phyloP scores from a whole-genome alignment of 2,329 filamentous ascomycete genomes.

The Pseudocercospora fuligena region DNA sequence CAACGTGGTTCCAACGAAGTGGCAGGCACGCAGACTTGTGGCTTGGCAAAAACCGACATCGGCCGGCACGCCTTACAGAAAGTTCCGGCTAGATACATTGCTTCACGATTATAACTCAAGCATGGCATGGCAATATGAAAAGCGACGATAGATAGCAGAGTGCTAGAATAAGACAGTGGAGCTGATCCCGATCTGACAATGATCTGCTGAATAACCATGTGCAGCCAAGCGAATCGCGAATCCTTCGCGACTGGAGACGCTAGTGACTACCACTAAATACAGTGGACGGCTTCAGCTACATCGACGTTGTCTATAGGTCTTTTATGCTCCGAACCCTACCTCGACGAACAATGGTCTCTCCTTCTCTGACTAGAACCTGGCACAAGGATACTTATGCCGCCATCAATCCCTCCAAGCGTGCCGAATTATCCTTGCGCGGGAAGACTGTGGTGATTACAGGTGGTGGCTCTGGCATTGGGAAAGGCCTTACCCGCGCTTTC shows the following conservation, averaged over 20 bases:
- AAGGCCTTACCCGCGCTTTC: conserved; percentile 49
- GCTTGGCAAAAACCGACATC: background rate
- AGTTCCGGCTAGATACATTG: background rate
- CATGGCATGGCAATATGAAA: background rate
- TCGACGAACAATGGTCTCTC: background rate
- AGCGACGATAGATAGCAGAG: background rate
- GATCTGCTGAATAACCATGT: background rate
- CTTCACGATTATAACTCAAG: background rate
- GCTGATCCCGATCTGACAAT: background rate
- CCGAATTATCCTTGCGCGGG: conserved; percentile 33
- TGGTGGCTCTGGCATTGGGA: conserved; percentile 52
- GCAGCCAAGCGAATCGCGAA: background rate
- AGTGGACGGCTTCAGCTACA: background rate
- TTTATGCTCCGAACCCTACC: background rate
- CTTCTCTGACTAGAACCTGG: conserved; percentile 1
- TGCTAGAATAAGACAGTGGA: background rate
- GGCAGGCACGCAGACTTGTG: background rate
- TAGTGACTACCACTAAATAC: background rate
- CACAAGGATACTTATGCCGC: conserved; percentile 35
- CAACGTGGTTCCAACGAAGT: conserved; percentile 6
- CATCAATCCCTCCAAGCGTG: conserved; percentile 46
- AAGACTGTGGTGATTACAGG: conserved; percentile 52
- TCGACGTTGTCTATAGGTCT: background rate
- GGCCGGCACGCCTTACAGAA: background rate
- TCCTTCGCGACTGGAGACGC: background rate